Base-by-base conservation (phyloP, 2,329 filamentous ascomycete species). In the Pestalotiopsis sp. region DNA sequence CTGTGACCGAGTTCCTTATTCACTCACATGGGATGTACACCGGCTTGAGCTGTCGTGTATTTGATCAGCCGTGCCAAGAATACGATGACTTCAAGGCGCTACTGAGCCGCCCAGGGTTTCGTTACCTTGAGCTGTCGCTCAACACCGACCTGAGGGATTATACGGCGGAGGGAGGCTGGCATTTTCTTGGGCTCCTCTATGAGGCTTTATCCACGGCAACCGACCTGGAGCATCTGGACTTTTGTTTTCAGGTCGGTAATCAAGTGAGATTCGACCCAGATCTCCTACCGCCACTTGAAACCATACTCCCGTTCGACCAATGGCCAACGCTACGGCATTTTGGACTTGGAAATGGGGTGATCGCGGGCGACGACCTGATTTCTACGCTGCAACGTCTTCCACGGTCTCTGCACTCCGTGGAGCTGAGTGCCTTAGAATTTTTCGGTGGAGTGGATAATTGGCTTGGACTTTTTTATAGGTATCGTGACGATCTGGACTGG, bases 1-100 rank as follows among this genome's bases (percentile, higher is more conserved):
- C 68, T 4, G 65, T 84, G 14, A 69, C 76, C 1, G 81, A 81
- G 61, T 70, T 85, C 2, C 45, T 78, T 5, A 17, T 83, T 5
- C 77, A 82, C 59, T 71, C 69, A 3, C 70, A 78, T 57, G 59
- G 70, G 14, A 67, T 81, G 4, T 6, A 66, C 2, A 79, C 75
- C 0, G 79, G 79, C 1, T 69, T 82, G 1, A 79, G 74, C 13
- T 75, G 71, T 25, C 71, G 69, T 23, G 69, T 80, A 6, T 79
- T 81, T 65, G 72, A 75, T 4, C n/a, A 72, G 55, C 69, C 70
- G 5, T 73, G 71, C 36, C 64, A 71, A 6, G 75, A 79, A 52
- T 76, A 78, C 45, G 13, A 69, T 3, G 41, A 79, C 64, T 67
- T 79, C 1, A 69, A 66, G 5, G 64, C 72, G 3, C 31, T 77